phyloP scores from a whole-genome alignment of 164 flowering plant genomes.

The Piper betle region DNA sequence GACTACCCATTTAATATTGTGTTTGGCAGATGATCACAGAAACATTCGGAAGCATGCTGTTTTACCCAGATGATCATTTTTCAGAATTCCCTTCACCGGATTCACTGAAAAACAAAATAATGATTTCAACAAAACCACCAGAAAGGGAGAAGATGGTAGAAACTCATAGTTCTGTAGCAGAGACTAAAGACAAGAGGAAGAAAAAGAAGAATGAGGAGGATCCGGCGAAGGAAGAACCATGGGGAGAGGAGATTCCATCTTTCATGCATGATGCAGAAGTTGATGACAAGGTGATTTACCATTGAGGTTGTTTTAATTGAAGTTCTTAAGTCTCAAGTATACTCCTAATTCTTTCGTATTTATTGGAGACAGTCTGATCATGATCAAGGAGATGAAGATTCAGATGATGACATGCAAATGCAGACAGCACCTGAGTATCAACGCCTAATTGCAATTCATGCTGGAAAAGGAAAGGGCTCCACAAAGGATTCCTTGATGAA shows the following conservation, averaged over 20 bases:
- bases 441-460: conserved; percentile 61
- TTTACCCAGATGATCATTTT: conserved; percentile 32
- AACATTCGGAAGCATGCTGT: conserved; percentile 59
- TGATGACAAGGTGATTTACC: conserved; percentile 18
- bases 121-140: conserved; percentile 93
- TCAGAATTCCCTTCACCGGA: conserved; percentile 70
- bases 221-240: conserved; percentile 22
- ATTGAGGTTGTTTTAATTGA: conserved; percentile 11
- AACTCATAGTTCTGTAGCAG: conserved; percentile 8
- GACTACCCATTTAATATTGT: too few relatives aligned
- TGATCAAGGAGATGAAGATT: conserved; percentile 35
- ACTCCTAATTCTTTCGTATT: not conserved
- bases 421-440: conserved; percentile 43
- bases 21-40: conserved; percentile 44
- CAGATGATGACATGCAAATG: conserved; percentile 8
- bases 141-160: conserved; percentile 23
- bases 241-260: conserved; percentile 29
- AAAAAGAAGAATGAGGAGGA: conserved; percentile 13
- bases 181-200: conserved; percentile 4
- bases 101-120: conserved; percentile 38
- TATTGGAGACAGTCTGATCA: conserved; percentile 7
- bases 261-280: conserved; percentile 10
- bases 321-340: not conserved
- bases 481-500: conserved; percentile 24
- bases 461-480: conserved; percentile 57